Base-by-base conservation (phyloP, 148 eudicot species). In the Amaranthus palmeri region DNA sequence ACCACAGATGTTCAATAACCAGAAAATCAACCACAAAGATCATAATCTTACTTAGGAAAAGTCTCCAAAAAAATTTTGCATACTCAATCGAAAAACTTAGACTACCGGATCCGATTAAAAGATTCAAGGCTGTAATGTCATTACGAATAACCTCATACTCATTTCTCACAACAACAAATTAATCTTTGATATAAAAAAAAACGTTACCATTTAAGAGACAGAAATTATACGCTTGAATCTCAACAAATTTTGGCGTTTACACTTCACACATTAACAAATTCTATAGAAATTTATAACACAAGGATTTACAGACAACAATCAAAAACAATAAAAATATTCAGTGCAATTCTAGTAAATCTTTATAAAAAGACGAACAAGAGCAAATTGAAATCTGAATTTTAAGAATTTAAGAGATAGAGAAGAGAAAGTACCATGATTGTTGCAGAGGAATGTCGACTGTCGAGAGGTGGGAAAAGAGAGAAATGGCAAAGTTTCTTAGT, bases 401-500 rank as follows among this genome's bases (percentile, higher is more conserved):
- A 6, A 4, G 0, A 25, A 46, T 25, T 4, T 11, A 5, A 7
- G n/a, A 64, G 69, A 63, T 44, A 71, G 74, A 60, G 13, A 46
- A 46, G 63, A 55, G 54, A 54, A 40, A 17, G 36, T 74, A 74
- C 76, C 76, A 74, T 74, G 55, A 55, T 47, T 47, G 25, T 8
- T 44, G 17, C 5, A 17, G 68, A 68, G 18, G 8, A 8, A 3
- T 15, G 25, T 4, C 15, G 3, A 49, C 52, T 49, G 48, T 17
- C 18, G 42, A 49, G 15, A 15, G 3, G 4, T 59, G 49, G 49
- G 67, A 44, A 65, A 12, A 4, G 6, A 3, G 43, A 44, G 62
- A 44, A 64, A 53, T 63, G 69, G 8, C 54, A 69, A 51, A 53
- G 25, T 54, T 51, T 1, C 9, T 43, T 18, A 17, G 61, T 5